Percentiles rank a stretch among this genome's conserved stretches.
Conservation (phyloP, 2,329 filamentous ascomycete genomes). For the Capronia americana region DNA sequence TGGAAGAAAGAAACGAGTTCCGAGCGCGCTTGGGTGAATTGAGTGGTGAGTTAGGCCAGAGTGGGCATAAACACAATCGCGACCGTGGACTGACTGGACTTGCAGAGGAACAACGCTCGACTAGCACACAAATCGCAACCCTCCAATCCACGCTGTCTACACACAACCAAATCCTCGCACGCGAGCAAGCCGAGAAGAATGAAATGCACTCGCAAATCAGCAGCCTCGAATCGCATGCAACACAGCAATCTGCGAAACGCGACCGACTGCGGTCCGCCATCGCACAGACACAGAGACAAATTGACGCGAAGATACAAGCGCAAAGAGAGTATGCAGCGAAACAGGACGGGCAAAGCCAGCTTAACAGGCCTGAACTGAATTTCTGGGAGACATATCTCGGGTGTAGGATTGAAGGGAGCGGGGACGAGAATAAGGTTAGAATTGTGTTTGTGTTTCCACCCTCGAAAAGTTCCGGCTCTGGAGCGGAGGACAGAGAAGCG, state of each 20-base stretch:
- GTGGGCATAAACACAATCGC: not conserved
- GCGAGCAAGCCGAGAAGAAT: conserved; percentile 57
- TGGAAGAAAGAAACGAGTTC: conserved; percentile 94
- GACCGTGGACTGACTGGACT: not conserved
- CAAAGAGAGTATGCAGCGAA: conserved; percentile 65
- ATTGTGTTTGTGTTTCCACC: conserved; percentile 89
- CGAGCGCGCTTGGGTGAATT: conserved; percentile 87
- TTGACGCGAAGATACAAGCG: conserved; percentile 53
- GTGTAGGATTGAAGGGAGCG: conserved; percentile 86
- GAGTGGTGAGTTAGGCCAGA: conserved; percentile 67
- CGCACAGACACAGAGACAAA: conserved; percentile 54
- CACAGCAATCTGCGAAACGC: conserved; percentile 61
- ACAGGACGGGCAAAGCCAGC: conserved; percentile 80
- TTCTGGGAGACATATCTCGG: conserved; percentile 96
- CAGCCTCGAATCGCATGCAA: conserved; percentile 62
- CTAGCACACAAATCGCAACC: conserved; percentile 71
- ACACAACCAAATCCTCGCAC: conserved; percentile 34
- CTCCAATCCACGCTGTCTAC: conserved; percentile 53
- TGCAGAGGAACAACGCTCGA: conserved; percentile 77
- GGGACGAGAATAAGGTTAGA: conserved; percentile 81
- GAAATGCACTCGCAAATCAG: conserved; percentile 68
- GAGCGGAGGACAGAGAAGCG: conserved; percentile 71
- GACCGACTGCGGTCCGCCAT: conserved; percentile 64
- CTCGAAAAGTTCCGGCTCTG: conserved; percentile 59
- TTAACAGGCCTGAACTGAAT: conserved; percentile 90